phyloP scores from a whole-genome alignment of 805 yeast species.

The Cyberlindnera maritima region DNA sequence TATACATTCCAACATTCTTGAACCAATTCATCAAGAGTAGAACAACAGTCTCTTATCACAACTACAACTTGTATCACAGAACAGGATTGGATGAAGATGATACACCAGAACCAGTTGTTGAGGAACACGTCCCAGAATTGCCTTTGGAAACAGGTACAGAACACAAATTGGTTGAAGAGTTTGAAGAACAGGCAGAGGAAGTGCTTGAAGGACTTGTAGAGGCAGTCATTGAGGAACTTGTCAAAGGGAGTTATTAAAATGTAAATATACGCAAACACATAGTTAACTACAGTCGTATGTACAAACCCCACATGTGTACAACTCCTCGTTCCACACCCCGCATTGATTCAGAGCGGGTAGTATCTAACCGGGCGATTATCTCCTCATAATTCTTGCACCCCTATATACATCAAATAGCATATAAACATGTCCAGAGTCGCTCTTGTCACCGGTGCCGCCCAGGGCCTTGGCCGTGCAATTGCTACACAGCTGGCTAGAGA shows the following conservation, averaged over 20 bases:
- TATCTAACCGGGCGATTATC: too few relatives aligned
- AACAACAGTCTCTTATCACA: slow-evolving; percentile 44
- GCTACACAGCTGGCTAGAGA: too few relatives aligned
- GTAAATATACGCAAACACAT: too few relatives aligned
- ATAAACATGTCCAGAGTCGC: too few relatives aligned
- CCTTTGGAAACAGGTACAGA: background rate
- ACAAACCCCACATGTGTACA: too few relatives aligned
- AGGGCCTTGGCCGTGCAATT: too few relatives aligned
- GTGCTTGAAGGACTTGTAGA: background rate
- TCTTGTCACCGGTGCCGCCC: too few relatives aligned
- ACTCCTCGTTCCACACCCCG: too few relatives aligned
- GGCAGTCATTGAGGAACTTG: background rate
- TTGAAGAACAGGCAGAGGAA: background rate
- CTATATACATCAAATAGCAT: too few relatives aligned
- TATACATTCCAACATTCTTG: slow-evolving; percentile 45
- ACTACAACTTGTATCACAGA: slow-evolving; percentile 47
- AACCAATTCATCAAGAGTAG: slow-evolving; percentile 31
- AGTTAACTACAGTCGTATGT: too few relatives aligned
- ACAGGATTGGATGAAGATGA: slow-evolving; percentile 1
- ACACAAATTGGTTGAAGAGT: background rate
- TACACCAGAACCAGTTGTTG: background rate
- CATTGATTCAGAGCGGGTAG: too few relatives aligned
- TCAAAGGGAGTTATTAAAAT: background rate
- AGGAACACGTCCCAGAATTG: background rate
- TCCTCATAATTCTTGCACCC: too few relatives aligned